Base-by-base conservation (phyloP, 495 filamentous ascomycete species). In the Melanomma pulvis-pyrius region DNA sequence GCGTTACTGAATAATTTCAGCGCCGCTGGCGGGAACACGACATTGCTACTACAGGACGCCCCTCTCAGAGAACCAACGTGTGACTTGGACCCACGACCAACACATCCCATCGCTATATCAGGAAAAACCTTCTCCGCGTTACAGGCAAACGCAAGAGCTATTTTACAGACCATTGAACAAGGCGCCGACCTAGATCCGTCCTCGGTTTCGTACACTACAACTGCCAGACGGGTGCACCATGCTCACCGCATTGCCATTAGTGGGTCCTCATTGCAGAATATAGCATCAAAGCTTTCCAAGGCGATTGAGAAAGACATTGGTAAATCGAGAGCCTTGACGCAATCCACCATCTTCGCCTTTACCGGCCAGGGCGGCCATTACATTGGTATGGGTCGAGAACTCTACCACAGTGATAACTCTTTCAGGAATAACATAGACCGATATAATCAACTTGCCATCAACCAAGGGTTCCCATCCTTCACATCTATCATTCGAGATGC, bases 181-280 rank as follows among this genome's bases (percentile, higher is more conserved):
- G 77, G 79, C 15, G 6, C 59, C 73, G 2, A n/a, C n/a, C n/a
- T n/a, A 34, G 34, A 55, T 67, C 52, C 7, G 48, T 52, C 11
- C 34, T 81, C 1, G 69, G 65, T 7, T 68, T 73, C 79, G 0
- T 82, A 83, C 53, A 78, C 81, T 0, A 75, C 75, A 0, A 75
- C 72, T 34, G 3, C 69, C 22, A 59, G 69, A 39, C 59, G 69
- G 8, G 41, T 26, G 19, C 69, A 72, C 46, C 59, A 72, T 32
- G 41, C 26, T 44, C 51, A 68, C 34, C 51, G 69, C 5, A 36
- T 69, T 15, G 59, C 53, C 4, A 51, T 61, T 0, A 9, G 24
- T 28, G 62, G 25, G 7, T 12, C 62, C 9, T 80, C 82, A 52
- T 63, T 87, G 13, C 63, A 73, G 21, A 19, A 21, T 11, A 36